phyloP scores from a whole-genome alignment of 805 yeast genomes.

The Teunomyces atbi region DNA sequence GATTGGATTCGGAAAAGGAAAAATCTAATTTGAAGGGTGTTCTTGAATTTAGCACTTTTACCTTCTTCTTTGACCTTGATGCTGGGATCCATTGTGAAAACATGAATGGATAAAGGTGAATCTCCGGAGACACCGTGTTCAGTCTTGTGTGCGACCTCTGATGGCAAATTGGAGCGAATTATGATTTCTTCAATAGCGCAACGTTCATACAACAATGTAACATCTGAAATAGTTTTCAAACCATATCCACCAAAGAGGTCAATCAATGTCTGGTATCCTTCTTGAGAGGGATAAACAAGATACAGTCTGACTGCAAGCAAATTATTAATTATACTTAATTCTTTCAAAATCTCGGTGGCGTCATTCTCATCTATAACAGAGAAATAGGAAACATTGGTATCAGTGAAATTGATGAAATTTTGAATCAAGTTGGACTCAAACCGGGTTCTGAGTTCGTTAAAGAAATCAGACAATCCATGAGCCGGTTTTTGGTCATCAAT shows the following conservation, averaged over 20 bases:
- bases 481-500: slow-evolving; percentile 56
- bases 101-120: slow-evolving; percentile 6
- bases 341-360: slow-evolving; percentile 33
- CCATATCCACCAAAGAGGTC: slow-evolving; percentile 44
- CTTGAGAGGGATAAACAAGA: slow-evolving; percentile 42
- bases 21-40: slow-evolving; percentile 55
- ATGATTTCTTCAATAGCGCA: slow-evolving; percentile 57
- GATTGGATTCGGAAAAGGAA: slow-evolving; percentile 50
- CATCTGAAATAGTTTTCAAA: slow-evolving; percentile 29
- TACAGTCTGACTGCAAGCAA: slow-evolving; percentile 53
- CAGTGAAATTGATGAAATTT: slow-evolving; percentile 26
- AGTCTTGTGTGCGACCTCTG: slow-evolving; percentile 45
- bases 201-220: slow-evolving; percentile 45
- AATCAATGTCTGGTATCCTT: slow-evolving; percentile 41
- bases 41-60: slow-evolving; percentile 60
- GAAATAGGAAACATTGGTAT: slow-evolving; percentile 36
- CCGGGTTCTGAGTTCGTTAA: slow-evolving; percentile 29
- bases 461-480: slow-evolving; percentile 42
- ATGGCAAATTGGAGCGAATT: slow-evolving; percentile 49
- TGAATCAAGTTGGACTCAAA: slow-evolving; percentile 29
- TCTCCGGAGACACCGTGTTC: not conserved
- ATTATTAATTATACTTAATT: slow-evolving; percentile 40
- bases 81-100: slow-evolving; percentile 44
- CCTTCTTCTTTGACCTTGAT: slow-evolving; percentile 38
- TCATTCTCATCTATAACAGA: slow-evolving; percentile 23